Conservation (phyloP, 129 eudicot species). For the carrot (Daucus carota) region DNA sequence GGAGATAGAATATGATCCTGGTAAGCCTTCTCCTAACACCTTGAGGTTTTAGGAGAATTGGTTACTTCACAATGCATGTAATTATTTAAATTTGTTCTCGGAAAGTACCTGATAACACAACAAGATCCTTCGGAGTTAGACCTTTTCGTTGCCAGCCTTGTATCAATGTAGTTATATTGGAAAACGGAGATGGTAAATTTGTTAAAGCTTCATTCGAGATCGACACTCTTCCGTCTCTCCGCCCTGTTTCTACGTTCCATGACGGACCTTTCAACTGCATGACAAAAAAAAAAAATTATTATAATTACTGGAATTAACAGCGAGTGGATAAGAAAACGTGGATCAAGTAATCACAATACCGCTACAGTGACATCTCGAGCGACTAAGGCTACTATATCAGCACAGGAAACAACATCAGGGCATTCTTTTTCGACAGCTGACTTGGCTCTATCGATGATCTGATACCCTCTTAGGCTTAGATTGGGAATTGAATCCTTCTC, state of each 20-base stretch:
- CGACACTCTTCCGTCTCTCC: slow-evolving; percentile 68
- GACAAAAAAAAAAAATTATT: neutral
- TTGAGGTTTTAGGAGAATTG: too few relatives aligned
- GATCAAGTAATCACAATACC: slow-evolving; percentile 12
- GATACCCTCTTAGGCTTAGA: slow-evolving; percentile 42
- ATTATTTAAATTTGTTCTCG: neutral
- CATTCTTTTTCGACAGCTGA: slow-evolving; percentile 39
- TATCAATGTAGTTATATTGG: slow-evolving; percentile 31
- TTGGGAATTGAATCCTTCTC: slow-evolving; percentile 53
- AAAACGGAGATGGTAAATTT: slow-evolving; percentile 35
- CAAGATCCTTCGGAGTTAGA: slow-evolving; percentile 49
- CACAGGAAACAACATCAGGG: slow-evolving; percentile 64
- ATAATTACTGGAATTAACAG: too few relatives aligned
- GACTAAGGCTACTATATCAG: slow-evolving; percentile 47
- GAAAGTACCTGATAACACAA: slow-evolving; percentile 47
- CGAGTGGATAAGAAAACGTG: neutral
- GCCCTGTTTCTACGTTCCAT: slow-evolving; percentile 60
- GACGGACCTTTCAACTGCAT: slow-evolving; percentile 46
- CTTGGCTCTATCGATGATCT: slow-evolving; percentile 48
- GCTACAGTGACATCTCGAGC: slow-evolving; percentile 41
- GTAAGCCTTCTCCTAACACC: too few relatives aligned
- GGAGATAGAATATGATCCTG: too few relatives aligned
- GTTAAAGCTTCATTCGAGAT: slow-evolving; percentile 18
- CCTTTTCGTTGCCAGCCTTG: slow-evolving; percentile 30
- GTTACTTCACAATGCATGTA: too few relatives aligned